Conservation (phyloP, 208 protist species). For the Crithidia acanthocephali region DNA sequence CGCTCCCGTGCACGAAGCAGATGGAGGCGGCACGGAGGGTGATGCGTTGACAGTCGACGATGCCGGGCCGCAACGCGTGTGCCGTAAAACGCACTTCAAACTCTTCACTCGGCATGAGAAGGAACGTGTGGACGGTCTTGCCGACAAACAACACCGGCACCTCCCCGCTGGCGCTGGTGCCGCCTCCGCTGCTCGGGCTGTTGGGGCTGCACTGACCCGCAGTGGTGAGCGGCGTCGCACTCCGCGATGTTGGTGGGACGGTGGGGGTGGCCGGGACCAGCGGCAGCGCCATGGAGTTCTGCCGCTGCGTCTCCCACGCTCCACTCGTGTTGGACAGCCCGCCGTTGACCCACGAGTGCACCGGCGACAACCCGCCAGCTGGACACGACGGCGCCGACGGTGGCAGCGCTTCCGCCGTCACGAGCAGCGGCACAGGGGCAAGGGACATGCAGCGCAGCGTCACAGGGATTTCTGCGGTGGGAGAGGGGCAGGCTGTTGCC, state of each 20-base stretch:
- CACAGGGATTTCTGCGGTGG: constrained; percentile 44
- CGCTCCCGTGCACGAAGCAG: constrained; percentile 28
- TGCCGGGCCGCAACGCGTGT: constrained; percentile 58
- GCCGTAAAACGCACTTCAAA: constrained; percentile 65
- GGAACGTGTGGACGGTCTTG: constrained; percentile 60
- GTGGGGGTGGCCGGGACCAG: not conserved
- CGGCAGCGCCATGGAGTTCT: not conserved
- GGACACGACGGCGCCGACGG: not conserved
- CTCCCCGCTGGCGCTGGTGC: constrained; percentile 5
- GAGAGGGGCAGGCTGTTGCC: not conserved
- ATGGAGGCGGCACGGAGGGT: constrained; percentile 49
- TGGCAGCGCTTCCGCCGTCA: constrained; percentile 46
- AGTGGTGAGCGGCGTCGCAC: not conserved
- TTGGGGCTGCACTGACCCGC: not conserved
- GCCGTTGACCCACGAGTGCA: not conserved
- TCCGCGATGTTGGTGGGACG: not conserved
- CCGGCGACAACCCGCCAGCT: not conserved
- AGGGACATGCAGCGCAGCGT: constrained; percentile 73
- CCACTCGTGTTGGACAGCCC: not conserved
- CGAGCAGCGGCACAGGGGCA: constrained; percentile 62
- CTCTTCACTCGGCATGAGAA: constrained; percentile 69
- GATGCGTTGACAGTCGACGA: constrained; percentile 75
- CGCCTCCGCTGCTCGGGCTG: no score
- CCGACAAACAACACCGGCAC: constrained; percentile 67
- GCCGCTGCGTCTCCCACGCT: not conserved